These are phyloP conservation scores for Pleurotus eryngii DNA, from an alignment of 768 basidiomycete species.

Conservation along the genomic window DNA sequence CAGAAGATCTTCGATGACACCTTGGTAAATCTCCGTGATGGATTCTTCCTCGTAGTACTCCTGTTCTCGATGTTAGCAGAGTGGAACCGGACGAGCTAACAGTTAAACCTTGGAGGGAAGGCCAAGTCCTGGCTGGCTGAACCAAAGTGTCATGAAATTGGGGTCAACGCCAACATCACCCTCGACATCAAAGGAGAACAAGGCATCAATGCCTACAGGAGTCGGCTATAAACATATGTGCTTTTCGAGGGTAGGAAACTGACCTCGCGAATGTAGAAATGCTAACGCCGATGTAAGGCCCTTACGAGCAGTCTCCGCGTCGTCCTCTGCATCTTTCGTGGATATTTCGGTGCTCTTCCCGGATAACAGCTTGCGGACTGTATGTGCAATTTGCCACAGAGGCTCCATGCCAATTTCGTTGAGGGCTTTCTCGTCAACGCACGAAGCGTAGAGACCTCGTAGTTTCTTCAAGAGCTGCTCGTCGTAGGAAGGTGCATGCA, in stretches of 20 bases:
- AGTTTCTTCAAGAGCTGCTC: slow-evolving; percentile 59
- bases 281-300: slow-evolving; percentile 82
- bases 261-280: slow-evolving; percentile 85
- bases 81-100: slow-evolving; percentile 7
- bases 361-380: slow-evolving; percentile 52
- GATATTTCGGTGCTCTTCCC: slow-evolving; percentile 38
- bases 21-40: slow-evolving; percentile 66
- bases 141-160: slow-evolving; percentile 81
- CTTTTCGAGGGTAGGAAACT: slow-evolving; percentile 10
- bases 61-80: slow-evolving; percentile 28
- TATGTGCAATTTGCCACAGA: slow-evolving; percentile 61
- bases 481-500: slow-evolving; percentile 38
- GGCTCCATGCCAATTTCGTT: slow-evolving; percentile 73
- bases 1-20: slow-evolving; percentile 67
- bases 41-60: slow-evolving; percentile 86
- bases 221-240: too few relatives aligned
- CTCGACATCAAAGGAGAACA: slow-evolving; percentile 83
- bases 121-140: slow-evolving; percentile 76
- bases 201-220: slow-evolving; percentile 61
- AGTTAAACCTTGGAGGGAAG: slow-evolving; percentile 77
- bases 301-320: slow-evolving; percentile 30
- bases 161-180: slow-evolving; percentile 88
- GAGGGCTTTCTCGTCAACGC: slow-evolving; percentile 74
- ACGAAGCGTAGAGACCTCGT: slow-evolving; percentile 73
- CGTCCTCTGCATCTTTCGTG: slow-evolving; percentile 7